Percentiles rank a stretch among this genome's conserved stretches.
These are phyloP conservation scores for Astragalus glycyphyllos DNA, from an alignment of 306 rosid species.

Conservation along the genomic window DNA sequence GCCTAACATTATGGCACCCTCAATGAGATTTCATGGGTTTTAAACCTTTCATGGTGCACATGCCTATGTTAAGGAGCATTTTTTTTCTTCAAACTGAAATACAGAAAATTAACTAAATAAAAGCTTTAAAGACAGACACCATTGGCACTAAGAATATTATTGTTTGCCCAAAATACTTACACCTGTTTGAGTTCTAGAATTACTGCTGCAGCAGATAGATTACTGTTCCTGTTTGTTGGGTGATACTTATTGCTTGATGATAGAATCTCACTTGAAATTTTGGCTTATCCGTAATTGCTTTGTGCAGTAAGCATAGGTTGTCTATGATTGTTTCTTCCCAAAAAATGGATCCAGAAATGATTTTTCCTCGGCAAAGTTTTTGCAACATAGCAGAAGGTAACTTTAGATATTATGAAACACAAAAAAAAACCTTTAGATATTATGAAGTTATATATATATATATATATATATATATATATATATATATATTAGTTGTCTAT, in stretches of 20 bases:
- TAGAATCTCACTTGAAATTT: constrained; percentile 21
- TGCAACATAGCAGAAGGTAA: constrained; percentile 76
- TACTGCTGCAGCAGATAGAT: constrained; percentile 13
- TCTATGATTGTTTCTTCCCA: constrained; percentile 61
- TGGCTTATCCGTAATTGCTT: constrained; percentile 37
- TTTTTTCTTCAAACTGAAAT: constrained; percentile 8
- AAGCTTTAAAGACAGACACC: constrained; percentile 15
- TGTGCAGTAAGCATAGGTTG: constrained; percentile 71
- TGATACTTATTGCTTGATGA: constrained; percentile 17
- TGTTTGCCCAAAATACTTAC: constrained; percentile 1
- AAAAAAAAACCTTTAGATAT: not conserved
- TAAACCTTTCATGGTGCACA: not conserved
- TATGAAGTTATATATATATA: not conserved
- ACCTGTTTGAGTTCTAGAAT: not conserved
- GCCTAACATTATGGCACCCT: constrained; percentile 5
- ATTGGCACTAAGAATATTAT: constrained; percentile 8
- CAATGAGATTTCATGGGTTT: not conserved
- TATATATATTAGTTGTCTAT: constrained; percentile 10
- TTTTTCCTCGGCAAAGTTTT: constrained; percentile 71
- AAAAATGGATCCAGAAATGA: constrained; percentile 54
- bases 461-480: not conserved
- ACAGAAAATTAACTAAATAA: constrained; percentile 23
- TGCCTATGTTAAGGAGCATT: constrained; percentile 14
- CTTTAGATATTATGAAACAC: not conserved
- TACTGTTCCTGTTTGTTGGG: not conserved